phyloP scores from a whole-genome alignment of 2,329 filamentous ascomycete species.

The Alternaria dauci region DNA sequence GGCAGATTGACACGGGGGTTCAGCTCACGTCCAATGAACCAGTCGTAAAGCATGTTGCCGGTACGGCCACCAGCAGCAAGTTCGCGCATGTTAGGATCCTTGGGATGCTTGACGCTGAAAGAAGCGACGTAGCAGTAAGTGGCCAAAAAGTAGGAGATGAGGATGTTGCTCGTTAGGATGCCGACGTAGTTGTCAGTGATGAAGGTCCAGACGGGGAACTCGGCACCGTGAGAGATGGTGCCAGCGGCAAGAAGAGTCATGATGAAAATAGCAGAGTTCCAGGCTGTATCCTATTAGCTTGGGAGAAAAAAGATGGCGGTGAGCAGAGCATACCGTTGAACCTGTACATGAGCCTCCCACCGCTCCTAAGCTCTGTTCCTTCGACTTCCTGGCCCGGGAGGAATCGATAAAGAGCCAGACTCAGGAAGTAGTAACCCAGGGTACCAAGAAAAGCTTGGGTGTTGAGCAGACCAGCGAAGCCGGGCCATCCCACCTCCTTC shows the following conservation, averaged over 20 bases:
- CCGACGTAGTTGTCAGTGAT: constrained; percentile 91
- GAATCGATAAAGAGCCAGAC: constrained; percentile 75
- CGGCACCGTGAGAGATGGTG: constrained; percentile 77
- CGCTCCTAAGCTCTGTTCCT: constrained; percentile 73
- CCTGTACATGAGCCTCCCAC: constrained; percentile 81
- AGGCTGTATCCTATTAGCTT: constrained; percentile 62
- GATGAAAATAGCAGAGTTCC: constrained; percentile 77
- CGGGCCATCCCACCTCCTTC: constrained; percentile 84
- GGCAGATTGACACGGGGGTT: constrained; percentile 86
- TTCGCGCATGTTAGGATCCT: constrained; percentile 75
- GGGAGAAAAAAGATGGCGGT: constrained; percentile 10
- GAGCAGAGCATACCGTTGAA: constrained; percentile 62
- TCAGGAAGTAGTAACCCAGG: constrained; percentile 80
- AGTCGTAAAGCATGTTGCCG: constrained; percentile 91
- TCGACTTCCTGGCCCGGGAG: constrained; percentile 77
- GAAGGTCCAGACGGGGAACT: constrained; percentile 90
- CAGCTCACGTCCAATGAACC: constrained; percentile 94
- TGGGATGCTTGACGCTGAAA: constrained; percentile 77
- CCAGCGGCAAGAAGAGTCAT: constrained; percentile 76
- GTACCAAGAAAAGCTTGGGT: constrained; percentile 73
- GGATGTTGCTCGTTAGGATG: constrained; percentile 81
- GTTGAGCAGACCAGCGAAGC: constrained; percentile 74
- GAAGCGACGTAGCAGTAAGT: constrained; percentile 82
- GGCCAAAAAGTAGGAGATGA: constrained; percentile 77
- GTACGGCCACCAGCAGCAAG: constrained; percentile 82